phyloP scores from a whole-genome alignment of 495 filamentous ascomycete species.

The Astrothelium macrocarpum region DNA sequence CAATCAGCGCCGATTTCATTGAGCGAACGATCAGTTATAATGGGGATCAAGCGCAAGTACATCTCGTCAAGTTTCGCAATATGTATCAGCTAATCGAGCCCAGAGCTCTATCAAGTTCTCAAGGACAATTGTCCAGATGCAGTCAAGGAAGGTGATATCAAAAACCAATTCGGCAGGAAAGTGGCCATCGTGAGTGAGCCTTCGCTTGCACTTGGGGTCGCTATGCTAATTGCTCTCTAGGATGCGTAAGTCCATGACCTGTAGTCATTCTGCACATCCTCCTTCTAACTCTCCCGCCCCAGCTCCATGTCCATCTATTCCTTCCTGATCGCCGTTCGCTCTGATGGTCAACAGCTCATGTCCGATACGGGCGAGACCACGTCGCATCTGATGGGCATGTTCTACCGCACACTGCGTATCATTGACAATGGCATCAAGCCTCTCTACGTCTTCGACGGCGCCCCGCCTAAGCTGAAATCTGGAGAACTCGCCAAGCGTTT shows the following conservation, averaged over 20 bases:
- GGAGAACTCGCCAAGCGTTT: slow-evolving; percentile 91
- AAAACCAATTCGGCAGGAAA: slow-evolving; percentile 94
- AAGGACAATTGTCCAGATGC: slow-evolving; percentile 85
- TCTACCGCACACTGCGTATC: slow-evolving; percentile 96
- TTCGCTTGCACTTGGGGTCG: neutral
- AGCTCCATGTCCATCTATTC: slow-evolving; percentile 99
- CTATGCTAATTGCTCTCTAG: slow-evolving; percentile 33
- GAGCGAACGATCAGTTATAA: slow-evolving; percentile 32
- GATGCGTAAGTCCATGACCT: slow-evolving; percentile 63
- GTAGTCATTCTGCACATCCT: neutral
- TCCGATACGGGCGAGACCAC: slow-evolving; percentile 91
- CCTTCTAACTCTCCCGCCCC: slow-evolving; percentile 14
- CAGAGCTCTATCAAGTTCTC: slow-evolving; percentile 75
- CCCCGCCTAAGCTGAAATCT: slow-evolving; percentile 91
- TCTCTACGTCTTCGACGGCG: slow-evolving; percentile 94
- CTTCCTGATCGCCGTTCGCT: slow-evolving; percentile 94
- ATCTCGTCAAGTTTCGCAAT: neutral
- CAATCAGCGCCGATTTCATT: neutral
- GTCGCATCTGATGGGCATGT: slow-evolving; percentile 97
- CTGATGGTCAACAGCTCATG: slow-evolving; percentile 90
- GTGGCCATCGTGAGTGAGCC: slow-evolving; percentile 73
- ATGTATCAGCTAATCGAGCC: slow-evolving; percentile 11
- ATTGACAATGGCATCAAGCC: slow-evolving; percentile 99
- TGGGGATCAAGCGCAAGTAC: slow-evolving; percentile 77
- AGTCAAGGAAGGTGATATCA: slow-evolving; percentile 94